Evolutionary conservation across 805 yeast genomes (phyloP).

Genomic region (Clavispora asparagi): DNA sequence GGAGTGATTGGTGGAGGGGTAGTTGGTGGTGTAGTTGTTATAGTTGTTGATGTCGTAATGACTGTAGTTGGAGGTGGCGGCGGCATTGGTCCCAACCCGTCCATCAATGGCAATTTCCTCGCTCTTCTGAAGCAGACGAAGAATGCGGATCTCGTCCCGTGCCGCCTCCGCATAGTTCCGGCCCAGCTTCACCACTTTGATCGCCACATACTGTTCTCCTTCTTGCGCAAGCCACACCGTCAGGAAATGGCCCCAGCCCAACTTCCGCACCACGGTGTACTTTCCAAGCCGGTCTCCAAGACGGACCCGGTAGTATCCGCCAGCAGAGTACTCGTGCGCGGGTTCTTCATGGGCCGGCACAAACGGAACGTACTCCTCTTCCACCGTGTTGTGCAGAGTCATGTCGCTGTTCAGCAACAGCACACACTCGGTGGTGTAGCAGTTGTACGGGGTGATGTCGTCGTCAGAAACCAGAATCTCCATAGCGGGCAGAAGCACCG

Average conservation of each 20-base stretch:
- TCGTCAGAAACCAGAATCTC: too few relatives aligned
- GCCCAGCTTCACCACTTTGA: constrained; percentile 91
- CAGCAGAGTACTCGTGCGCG: constrained; percentile 75
- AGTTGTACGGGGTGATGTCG: constrained; percentile 13
- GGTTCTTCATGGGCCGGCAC: constrained; percentile 62
- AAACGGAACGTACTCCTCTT: neutral
- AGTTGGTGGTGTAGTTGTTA: neutral
- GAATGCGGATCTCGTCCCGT: constrained; percentile 75
- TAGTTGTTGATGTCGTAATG: neutral
- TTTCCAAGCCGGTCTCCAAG: constrained; percentile 80
- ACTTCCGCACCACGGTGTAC: constrained; percentile 76
- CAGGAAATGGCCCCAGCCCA: constrained; percentile 99
- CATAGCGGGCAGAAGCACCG: neutral
- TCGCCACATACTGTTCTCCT: constrained; percentile 87
- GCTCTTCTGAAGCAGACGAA: constrained; percentile 68
- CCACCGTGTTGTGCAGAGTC: constrained; percentile 20
- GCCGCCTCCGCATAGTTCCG: constrained; percentile 92
- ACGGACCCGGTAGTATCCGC: constrained; percentile 94
- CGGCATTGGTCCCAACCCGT: constrained; percentile 5
- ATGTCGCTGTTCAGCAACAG: constrained; percentile 35
- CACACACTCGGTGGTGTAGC: constrained; percentile 33
- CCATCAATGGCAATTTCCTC: too few relatives aligned
- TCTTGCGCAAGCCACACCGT: constrained; percentile 27
- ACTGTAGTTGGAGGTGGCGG: neutral
- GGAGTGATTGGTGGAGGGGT: too few relatives aligned